Evolutionary conservation across 768 basidiomycete genomes (phyloP).

Genomic region (Mycena maculata): DNA sequence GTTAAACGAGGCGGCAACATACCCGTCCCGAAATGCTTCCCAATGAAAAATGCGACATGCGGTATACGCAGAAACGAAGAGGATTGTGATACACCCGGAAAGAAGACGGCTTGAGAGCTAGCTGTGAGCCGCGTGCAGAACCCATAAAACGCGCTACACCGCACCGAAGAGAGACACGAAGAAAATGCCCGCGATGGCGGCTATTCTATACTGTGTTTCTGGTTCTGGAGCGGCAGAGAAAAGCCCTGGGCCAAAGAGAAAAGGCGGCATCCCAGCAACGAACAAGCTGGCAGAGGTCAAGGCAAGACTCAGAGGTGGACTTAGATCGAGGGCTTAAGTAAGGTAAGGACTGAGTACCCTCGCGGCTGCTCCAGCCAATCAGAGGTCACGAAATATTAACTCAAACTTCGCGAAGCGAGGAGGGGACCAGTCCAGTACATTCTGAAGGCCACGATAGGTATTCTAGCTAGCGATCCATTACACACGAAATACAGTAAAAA

Average conservation of each 20-base stretch:
- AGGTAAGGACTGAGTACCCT: neutral
- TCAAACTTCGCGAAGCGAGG: neutral
- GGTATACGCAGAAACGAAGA: constrained; percentile 69
- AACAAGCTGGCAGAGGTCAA: neutral
- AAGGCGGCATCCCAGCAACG: constrained; percentile 10
- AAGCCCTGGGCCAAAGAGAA: neutral
- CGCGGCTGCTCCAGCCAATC: constrained; percentile 20
- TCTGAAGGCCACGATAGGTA: neutral
- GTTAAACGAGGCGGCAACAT: neutral
- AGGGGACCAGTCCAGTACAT: neutral
- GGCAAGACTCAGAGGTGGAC: neutral
- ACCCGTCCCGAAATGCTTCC: constrained; percentile 89
- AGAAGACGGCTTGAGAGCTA: constrained; percentile 73
- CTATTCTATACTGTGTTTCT: constrained; percentile 19
- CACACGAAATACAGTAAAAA: neutral
- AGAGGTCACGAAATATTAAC: neutral
- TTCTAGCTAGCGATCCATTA: too few species aligned
- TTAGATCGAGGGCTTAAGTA: neutral
- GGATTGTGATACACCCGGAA: constrained; percentile 73
- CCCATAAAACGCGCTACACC: constrained; percentile 30
- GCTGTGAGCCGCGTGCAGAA: neutral
- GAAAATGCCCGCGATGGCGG: constrained; percentile 65
- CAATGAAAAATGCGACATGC: constrained; percentile 80
- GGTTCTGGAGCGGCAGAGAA: neutral
- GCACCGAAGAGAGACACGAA: constrained; percentile 73